These are phyloP conservation scores for Skeletonema grethae DNA, from an alignment of 108 stramenopile genomes.

Conservation along the genomic window DNA sequence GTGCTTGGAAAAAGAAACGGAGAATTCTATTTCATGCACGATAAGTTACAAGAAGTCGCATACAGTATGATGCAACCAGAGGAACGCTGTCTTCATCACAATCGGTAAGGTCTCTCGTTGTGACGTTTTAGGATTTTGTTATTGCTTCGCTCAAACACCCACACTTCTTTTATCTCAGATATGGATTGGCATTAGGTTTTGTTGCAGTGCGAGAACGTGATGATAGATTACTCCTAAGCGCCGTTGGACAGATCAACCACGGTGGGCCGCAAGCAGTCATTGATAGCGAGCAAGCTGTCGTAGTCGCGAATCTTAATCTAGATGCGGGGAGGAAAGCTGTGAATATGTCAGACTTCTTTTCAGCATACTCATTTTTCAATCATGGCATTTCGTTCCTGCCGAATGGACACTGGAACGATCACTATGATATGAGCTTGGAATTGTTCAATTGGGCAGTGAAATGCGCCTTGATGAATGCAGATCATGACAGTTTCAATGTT, in stretches of 20 bases:
- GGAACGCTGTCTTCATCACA: slow-evolving; percentile 7
- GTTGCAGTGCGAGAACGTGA: neutral
- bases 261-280: slow-evolving; percentile 2
- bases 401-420: slow-evolving; percentile 17
- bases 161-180: neutral
- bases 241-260: slow-evolving; percentile 23
- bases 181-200: slow-evolving; percentile 9
- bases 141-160: too few relatives aligned
- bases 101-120: neutral
- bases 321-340: slow-evolving; percentile 25
- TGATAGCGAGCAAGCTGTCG: slow-evolving; percentile 2
- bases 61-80: slow-evolving; percentile 18
- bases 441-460: slow-evolving; percentile 19
- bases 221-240: slow-evolving; percentile 10
- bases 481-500: neutral
- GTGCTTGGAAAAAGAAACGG: slow-evolving; percentile 10
- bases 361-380: slow-evolving; percentile 15
- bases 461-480: slow-evolving; percentile 11
- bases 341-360: slow-evolving; percentile 18
- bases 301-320: slow-evolving; percentile 15
- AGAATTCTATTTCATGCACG: slow-evolving; percentile 21
- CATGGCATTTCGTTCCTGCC: slow-evolving; percentile 12
- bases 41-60: slow-evolving; percentile 27
- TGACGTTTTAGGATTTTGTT: too few relatives aligned
- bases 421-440: slow-evolving; percentile 29